Conservation (phyloP, 805 yeast genomes). For the Blastobotrys attinorum region DNA sequence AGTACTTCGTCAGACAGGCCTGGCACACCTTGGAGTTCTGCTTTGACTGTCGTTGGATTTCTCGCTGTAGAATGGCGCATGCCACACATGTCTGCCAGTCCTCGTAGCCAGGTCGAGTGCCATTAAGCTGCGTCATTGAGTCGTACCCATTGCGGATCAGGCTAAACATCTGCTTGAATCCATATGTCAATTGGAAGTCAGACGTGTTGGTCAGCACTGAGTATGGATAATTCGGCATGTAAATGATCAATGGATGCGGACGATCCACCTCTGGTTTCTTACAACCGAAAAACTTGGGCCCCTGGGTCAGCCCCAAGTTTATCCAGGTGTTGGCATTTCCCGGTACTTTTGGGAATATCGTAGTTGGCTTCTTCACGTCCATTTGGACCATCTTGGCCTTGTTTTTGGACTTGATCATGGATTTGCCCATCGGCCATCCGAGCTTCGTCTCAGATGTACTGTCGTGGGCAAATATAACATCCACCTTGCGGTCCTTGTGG, state of each 20-base stretch:
- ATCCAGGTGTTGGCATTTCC: constrained; percentile 3
- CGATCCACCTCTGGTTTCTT: constrained; percentile 31
- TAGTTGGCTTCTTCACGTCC: background rate
- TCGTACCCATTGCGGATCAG: constrained; percentile 75
- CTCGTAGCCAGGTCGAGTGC: constrained; percentile 33
- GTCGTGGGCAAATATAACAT: constrained; percentile 50
- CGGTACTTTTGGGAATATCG: constrained; percentile 1
- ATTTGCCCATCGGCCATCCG: constrained; percentile 37
- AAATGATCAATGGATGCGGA: constrained; percentile 65
- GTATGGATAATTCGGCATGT: constrained; percentile 65
- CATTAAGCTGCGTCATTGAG: constrained; percentile 57
- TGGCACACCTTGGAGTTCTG: constrained; percentile 65
- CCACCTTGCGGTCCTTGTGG: constrained; percentile 52
- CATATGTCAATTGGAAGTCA: constrained; percentile 60
- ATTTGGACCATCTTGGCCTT: background rate
- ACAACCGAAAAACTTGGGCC: constrained; percentile 82
- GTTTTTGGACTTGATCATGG: constrained; percentile 33
- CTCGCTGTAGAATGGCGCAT: constrained; percentile 79
- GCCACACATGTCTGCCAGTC: constrained; percentile 70
- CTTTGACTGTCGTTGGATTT: constrained; percentile 59
- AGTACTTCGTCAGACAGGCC: constrained; percentile 62
- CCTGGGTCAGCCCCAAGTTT: constrained; percentile 22
- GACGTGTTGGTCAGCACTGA: constrained; percentile 62
- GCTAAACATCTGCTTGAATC: constrained; percentile 45
- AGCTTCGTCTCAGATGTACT: constrained; percentile 24